phyloP scores from a whole-genome alignment of 2,329 filamentous ascomycete genomes.

The Trichoderma simmonsii region DNA sequence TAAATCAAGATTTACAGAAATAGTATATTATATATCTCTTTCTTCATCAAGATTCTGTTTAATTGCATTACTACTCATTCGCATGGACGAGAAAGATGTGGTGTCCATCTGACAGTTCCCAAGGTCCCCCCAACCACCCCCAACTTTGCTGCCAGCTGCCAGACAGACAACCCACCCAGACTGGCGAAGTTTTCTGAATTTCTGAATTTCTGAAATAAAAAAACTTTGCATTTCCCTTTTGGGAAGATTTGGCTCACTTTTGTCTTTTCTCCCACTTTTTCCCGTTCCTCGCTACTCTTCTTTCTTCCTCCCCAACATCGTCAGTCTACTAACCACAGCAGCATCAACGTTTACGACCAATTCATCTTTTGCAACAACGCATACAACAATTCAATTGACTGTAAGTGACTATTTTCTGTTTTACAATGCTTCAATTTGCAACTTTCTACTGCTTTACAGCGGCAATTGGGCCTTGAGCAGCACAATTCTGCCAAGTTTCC shows the following conservation, averaged over 20 bases:
- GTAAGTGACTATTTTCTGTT: background rate
- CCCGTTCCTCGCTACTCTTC: background rate
- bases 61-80: background rate
- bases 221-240: background rate
- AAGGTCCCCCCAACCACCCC: background rate
- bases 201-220: background rate
- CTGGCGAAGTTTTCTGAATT: background rate
- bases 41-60: no score
- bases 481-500: background rate
- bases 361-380: background rate
- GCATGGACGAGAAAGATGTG: background rate
- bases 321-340: background rate
- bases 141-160: slow-evolving; percentile 15
- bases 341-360: background rate
- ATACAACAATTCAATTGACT: background rate
- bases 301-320: background rate
- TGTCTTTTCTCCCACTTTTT: background rate
- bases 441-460: background rate
- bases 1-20: background rate
- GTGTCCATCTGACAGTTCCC: background rate
- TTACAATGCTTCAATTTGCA: background rate
- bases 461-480: background rate
- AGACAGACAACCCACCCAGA: background rate
- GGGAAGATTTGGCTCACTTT: background rate
- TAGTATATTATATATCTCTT: background rate